Evolutionary conservation across 495 filamentous ascomycete genomes (phyloP), one percentile per base, ranked within the genome.

Genomic region (Sordaria brevicollis): DNA sequence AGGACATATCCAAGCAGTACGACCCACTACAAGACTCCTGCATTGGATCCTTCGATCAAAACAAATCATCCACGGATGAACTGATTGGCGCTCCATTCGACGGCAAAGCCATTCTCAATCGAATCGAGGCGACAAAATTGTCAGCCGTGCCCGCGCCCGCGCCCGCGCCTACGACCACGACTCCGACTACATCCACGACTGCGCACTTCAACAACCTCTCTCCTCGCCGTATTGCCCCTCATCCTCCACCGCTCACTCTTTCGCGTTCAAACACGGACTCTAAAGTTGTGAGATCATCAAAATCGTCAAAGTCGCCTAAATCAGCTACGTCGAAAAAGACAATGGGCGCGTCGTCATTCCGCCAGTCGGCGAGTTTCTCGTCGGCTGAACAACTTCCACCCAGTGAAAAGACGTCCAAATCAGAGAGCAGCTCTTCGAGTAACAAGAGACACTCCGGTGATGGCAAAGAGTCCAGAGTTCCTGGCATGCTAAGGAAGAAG

Each of bases 371-470:
- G 67, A 96, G 91, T 80, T 94, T 93, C 80, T 89, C 91, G 31
- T 84, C 86, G 67, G 83, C 85, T 65, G 87, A 88, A 62, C 76
- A 81, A 67, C 67, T 77, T 35, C 29, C 68, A 5, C 79, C 84
- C 76, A 82, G 74, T 72, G 86, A 88, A 74, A 87, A 86, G 75
- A 68, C 80, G 54, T 75, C 83, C 71, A 81, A 83, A 68, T 85
- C 87, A 80, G 87, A 93, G 82, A 82, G 81, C 84, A 76, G 83
- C 78, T 71, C 85, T 80, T 75, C 86, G 49, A 86, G 85, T 71
- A 84, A 89, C 38, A 94, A 97, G 79, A 84, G 94, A 71, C 92
- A 91, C 77, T 96, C 93, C 69, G 95, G 96, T 77, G 96, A 98
- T 77, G 84, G 83, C 67, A 89, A 87, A 73, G 84, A 87, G 57